Evolutionary conservation across 148 eudicot genomes (phyloP), one percentile per base, ranked within the genome.

Genomic region (Amaranthus hypochondriacus): DNA sequence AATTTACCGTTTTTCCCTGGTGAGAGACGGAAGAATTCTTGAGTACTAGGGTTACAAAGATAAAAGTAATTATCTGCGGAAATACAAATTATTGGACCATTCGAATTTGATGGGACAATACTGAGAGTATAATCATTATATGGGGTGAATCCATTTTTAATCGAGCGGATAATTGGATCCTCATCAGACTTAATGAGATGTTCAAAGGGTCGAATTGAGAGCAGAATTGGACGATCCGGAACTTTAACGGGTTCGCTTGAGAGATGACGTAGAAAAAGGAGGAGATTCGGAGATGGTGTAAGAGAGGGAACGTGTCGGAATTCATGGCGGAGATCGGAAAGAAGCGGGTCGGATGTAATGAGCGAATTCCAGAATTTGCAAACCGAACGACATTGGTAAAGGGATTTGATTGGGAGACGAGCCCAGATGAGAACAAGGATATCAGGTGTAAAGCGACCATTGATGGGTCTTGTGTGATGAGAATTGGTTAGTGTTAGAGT

Each of bases 301-400:
- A 1, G 2, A 8, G 48, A 14, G 66, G 7, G 48, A 56, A 5
- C 12, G 59, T 7, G 64, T 4, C 67, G 66, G 61, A 57, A 73
- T 44, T 55, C 55, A 75, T 64, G 78, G 13, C 75, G 79, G 56
- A 75, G 67, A 14, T 58, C 13, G 2, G 82, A 74, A 49, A 75
- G 68, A 54, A 79, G 78, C 7, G 74, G 72, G 68, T 80, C 82
- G 50, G 79, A 43, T 4, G 68, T 15, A 64, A 80, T 75, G 18
- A 67, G 8, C 53, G 56, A 43, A 11, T 80, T 80, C 82, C 82
- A 80, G 43, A 75, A 72, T 15, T 80, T 76, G 51, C 82, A 80
- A 4, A 80, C 78, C 12, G 82, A 63, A 0, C 82, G 48, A 56
- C 47, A 70, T 7, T 76, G 73, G 79, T 65, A 80, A 2, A 80